phyloP scores from a whole-genome alignment of 2,329 filamentous ascomycete species.

The Emmonsiellopsis sp. region DNA sequence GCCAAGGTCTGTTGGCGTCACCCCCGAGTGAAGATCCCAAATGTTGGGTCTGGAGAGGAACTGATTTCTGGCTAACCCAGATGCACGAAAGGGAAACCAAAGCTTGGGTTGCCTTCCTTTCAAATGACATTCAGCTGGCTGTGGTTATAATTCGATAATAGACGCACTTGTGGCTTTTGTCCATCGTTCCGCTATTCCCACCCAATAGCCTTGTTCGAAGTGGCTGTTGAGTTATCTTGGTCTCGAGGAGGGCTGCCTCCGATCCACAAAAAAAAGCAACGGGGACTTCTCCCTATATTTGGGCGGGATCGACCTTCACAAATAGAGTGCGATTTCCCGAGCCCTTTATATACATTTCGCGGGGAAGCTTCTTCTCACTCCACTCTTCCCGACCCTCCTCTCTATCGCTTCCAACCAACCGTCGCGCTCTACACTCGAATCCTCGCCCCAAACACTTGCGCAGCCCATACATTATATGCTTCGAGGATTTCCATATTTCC shows the following conservation, averaged over 20 bases:
- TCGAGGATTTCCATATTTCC: too few relatives aligned
- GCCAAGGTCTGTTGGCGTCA: background rate
- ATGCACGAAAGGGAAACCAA: background rate
- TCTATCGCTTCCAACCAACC: too few relatives aligned
- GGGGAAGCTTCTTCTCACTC: background rate
- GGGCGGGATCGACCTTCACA: background rate
- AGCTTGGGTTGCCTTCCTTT: conserved; percentile 5
- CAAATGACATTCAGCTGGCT: conserved; percentile 6
- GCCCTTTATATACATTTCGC: background rate
- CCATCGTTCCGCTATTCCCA: conserved; percentile 11
- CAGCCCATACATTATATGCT: too few relatives aligned
- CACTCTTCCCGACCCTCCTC: background rate
- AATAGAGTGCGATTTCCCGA: background rate
- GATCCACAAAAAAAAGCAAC: background rate
- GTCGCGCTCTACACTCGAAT: too few relatives aligned
- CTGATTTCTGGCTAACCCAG: background rate
- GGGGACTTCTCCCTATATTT: background rate
- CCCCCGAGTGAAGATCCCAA: background rate
- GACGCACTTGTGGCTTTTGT: conserved; percentile 12
- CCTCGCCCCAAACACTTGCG: too few relatives aligned
- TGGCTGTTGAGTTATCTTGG: conserved; percentile 8
- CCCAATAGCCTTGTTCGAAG: conserved; percentile 10
- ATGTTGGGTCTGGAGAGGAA: background rate
- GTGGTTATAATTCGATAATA: conserved; percentile 11
- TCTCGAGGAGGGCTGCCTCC: conserved; percentile 6